phyloP scores from a whole-genome alignment of 2,329 filamentous ascomycete species.

The Sclerotiophoma versabilis region DNA sequence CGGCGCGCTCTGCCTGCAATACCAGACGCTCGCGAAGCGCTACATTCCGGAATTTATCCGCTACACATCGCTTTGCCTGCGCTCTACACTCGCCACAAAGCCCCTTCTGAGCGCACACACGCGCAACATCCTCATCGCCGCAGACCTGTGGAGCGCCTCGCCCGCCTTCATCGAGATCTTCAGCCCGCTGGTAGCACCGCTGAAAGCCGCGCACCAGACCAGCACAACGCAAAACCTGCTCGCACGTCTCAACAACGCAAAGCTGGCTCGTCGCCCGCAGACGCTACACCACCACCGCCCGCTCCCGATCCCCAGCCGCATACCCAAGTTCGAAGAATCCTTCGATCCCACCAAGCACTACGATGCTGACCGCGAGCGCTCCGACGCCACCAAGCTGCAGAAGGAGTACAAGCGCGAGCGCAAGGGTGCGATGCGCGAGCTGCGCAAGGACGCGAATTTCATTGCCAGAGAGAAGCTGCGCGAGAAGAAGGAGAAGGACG shows the following conservation, averaged over 20 bases:
- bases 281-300: slow-evolving; percentile 89
- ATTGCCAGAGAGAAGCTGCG: slow-evolving; percentile 87
- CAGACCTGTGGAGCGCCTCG: slow-evolving; percentile 76
- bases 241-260: slow-evolving; percentile 68
- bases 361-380: slow-evolving; percentile 90
- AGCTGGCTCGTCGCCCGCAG: slow-evolving; percentile 75
- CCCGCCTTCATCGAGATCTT: slow-evolving; percentile 82
- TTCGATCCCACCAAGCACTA: slow-evolving; percentile 98
- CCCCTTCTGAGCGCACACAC: slow-evolving; percentile 67
- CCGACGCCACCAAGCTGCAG: slow-evolving; percentile 82
- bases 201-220: slow-evolving; percentile 41
- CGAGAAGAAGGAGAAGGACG: slow-evolving; percentile 92
- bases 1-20: slow-evolving; percentile 79
- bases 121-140: slow-evolving; percentile 70
- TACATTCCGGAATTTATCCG: slow-evolving; percentile 89
- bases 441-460: slow-evolving; percentile 94
- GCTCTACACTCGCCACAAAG: slow-evolving; percentile 48
- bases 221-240: slow-evolving; percentile 67
- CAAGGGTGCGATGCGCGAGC: slow-evolving; percentile 92
- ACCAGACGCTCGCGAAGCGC: slow-evolving; percentile 82
- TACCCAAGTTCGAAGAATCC: slow-evolving; percentile 94
- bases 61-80: slow-evolving; percentile 77
- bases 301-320: slow-evolving; percentile 82
- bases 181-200: slow-evolving; percentile 59
- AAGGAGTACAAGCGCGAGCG: slow-evolving; percentile 93